Evolutionary conservation across 2,329 filamentous ascomycete genomes (phyloP).

Genomic region (Claviceps purpurea): DNA sequence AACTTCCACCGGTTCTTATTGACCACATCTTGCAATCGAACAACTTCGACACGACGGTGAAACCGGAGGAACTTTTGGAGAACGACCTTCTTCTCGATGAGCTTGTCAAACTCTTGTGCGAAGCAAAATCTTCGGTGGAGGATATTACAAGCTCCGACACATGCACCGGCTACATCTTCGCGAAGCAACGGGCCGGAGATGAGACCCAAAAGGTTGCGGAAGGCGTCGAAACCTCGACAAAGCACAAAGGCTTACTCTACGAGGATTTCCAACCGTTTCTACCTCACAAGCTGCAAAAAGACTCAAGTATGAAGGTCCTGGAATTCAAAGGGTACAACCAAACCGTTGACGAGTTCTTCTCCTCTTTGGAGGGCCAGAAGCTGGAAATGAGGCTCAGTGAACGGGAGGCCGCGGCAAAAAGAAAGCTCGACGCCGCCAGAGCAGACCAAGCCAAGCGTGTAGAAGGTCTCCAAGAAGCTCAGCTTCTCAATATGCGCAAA

Average conservation of each 20-base stretch:
- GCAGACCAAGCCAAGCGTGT: conserved; percentile 76
- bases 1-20: conserved; percentile 75
- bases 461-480: conserved; percentile 67
- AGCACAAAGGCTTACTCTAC: conserved; percentile 50
- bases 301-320: conserved; percentile 53
- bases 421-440: conserved; percentile 73
- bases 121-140: conserved; percentile 52
- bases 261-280: conserved; percentile 93
- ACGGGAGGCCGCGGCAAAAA: conserved; percentile 65
- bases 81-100: conserved; percentile 50
- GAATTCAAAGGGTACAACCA: conserved; percentile 79
- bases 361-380: conserved; percentile 82
- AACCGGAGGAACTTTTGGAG: conserved; percentile 56
- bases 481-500: conserved; percentile 74
- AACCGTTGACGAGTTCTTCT: conserved; percentile 94
- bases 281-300: conserved; percentile 63
- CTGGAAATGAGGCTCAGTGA: conserved; percentile 73
- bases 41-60: conserved; percentile 53
- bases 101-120: conserved; percentile 53
- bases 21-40: conserved; percentile 68
- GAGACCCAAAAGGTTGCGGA: conserved; percentile 7
- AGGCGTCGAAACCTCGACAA: conserved; percentile 21
- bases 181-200: conserved; percentile 38
- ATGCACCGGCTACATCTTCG: conserved; percentile 78
- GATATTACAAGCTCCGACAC: conserved; percentile 51